phyloP scores from a whole-genome alignment of 2,329 filamentous ascomycete genomes.

The Akanthomyces lecanii region DNA sequence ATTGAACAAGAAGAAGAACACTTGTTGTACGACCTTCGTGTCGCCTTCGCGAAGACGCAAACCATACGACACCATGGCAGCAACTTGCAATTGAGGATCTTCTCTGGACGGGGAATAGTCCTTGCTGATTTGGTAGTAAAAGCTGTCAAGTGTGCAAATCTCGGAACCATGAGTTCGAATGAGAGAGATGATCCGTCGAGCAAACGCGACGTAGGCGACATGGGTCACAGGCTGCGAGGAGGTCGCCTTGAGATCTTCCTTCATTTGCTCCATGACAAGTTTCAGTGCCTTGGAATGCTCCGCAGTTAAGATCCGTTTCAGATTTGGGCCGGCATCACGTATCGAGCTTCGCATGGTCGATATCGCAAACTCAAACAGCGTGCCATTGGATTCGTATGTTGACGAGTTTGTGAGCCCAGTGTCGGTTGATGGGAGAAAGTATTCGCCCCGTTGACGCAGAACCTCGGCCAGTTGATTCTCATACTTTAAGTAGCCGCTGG shows the following conservation, averaged over 20 bases:
- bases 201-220: constrained; percentile 45
- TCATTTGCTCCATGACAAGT: constrained; percentile 51
- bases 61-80: constrained; percentile 53
- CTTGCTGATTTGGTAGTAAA: constrained; percentile 52
- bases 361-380: constrained; percentile 47
- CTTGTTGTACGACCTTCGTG: constrained; percentile 39
- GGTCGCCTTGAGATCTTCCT: constrained; percentile 42
- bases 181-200: constrained; percentile 48
- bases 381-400: constrained; percentile 46
- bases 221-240: constrained; percentile 37
- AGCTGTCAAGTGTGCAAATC: constrained; percentile 50
- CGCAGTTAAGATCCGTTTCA: constrained; percentile 33
- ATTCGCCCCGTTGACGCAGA: constrained; percentile 38
- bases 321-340: constrained; percentile 33
- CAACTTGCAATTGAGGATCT: constrained; percentile 54
- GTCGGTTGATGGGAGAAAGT: constrained; percentile 40
- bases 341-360: constrained; percentile 48
- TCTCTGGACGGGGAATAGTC: constrained; percentile 53
- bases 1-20: constrained; percentile 55
- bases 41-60: constrained; percentile 52
- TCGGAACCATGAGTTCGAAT: constrained; percentile 52
- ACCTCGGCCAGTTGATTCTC: constrained; percentile 48
- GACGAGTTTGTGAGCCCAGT: constrained; percentile 35
- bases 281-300: constrained; percentile 43
- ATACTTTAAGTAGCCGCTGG: constrained; percentile 41